Conservation (phyloP, 805 yeast genomes). For the Wickerhamomyces pijperi region DNA sequence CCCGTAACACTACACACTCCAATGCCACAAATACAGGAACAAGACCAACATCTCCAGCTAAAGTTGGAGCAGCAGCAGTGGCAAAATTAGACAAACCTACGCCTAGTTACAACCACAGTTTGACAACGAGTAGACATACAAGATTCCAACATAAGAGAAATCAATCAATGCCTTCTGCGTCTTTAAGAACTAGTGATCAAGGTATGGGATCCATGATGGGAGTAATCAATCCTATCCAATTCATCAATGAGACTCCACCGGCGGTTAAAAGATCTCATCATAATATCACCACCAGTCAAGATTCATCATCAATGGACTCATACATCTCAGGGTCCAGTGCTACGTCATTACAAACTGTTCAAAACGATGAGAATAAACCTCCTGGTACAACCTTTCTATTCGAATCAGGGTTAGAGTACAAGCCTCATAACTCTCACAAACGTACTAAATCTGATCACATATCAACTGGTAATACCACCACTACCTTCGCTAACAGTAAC, state of each 20-base stretch:
- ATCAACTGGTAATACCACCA: slow-evolving; percentile 2
- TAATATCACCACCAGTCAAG: too few relatives aligned
- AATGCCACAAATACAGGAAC: not conserved
- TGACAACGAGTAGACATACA: too few relatives aligned
- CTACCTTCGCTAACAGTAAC: too few relatives aligned
- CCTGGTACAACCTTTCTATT: not conserved
- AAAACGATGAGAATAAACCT: too few relatives aligned
- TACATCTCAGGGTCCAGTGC: too few relatives aligned
- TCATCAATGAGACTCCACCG: slow-evolving; percentile 19
- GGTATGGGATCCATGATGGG: slow-evolving; percentile 17
- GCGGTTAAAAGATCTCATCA: too few relatives aligned
- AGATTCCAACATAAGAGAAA: slow-evolving; percentile 21
- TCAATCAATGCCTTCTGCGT: slow-evolving; percentile 25
- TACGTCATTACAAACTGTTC: too few relatives aligned
- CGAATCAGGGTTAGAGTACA: not conserved
- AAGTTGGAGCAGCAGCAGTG: slow-evolving; percentile 63
- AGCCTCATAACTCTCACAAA: slow-evolving; percentile 16
- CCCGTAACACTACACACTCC: not conserved
- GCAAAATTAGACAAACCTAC: slow-evolving; percentile 28
- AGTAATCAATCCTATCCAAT: slow-evolving; percentile 16
- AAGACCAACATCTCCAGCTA: slow-evolving; percentile 44
- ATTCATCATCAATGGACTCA: too few relatives aligned
- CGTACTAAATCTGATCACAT: slow-evolving; percentile 1
- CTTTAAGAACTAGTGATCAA: too few relatives aligned
- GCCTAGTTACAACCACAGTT: slow-evolving; percentile 17